These are phyloP conservation scores for Pythium volutum DNA, from an alignment of 352 stramenopile species.

Conservation along the genomic window DNA sequence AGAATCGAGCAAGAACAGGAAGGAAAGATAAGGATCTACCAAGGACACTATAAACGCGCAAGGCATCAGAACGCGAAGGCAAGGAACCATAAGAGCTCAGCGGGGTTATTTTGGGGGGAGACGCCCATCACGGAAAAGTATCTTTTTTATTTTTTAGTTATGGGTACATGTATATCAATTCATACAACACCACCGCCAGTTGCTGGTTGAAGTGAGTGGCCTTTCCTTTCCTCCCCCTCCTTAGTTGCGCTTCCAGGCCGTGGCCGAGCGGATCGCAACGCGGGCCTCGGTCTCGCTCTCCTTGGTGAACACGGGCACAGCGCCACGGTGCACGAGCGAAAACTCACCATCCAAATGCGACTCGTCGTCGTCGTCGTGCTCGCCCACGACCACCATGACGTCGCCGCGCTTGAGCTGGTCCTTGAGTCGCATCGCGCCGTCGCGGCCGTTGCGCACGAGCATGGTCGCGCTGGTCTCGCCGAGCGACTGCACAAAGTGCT, in stretches of 20 bases:
- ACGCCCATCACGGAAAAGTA: neutral
- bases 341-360: constrained; percentile 33
- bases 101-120: neutral
- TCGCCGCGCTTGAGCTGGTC: constrained; percentile 50
- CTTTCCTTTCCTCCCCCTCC: too few species aligned
- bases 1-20: too few species aligned
- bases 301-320: constrained; percentile 51
- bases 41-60: too few species aligned
- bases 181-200: neutral
- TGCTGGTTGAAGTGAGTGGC: too few species aligned
- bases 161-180: constrained; percentile 11
- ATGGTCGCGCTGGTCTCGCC: constrained; percentile 26
- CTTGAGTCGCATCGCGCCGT: constrained; percentile 42
- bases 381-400: constrained; percentile 46
- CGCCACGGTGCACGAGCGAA: constrained; percentile 36
- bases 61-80: constrained; percentile 2
- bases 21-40: too few species aligned
- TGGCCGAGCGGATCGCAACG: constrained; percentile 40
- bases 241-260: constrained; percentile 51
- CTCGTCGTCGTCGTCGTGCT: constrained; percentile 32
- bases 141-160: constrained; percentile 8
- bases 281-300: constrained; percentile 48
- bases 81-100: neutral
- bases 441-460: constrained; percentile 41
- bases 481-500: constrained; percentile 51